Base-by-base conservation (phyloP, 2,329 filamentous ascomycete genomes). In the Pseudogymnoascus sp. region DNA sequence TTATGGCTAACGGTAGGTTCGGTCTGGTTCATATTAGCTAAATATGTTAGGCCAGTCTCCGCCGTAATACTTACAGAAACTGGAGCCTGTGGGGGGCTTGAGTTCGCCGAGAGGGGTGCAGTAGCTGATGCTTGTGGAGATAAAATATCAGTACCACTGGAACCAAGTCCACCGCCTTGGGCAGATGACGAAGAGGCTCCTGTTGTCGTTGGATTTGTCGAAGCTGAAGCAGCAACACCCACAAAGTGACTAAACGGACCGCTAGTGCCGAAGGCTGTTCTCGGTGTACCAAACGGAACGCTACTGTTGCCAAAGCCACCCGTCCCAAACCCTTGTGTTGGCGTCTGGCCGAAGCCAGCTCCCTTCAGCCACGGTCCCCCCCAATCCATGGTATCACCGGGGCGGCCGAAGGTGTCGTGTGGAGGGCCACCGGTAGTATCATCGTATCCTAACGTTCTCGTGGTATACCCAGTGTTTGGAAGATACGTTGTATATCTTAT, bases 371-470 rank as follows among this genome's bases (percentile, higher is more conserved):
- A 56, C 28, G 49, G 49, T 18, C 11, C 18, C 3, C 49, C 49
- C 49, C n/a, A 34, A 21, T 56, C 49, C 49, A 56, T 56, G 28
- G 5, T 56, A 34, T 56, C 49, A 34, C 9, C 4, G 8, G 28
- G 2, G 9, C 28, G 49, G 25, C 46, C 46, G 46, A 53, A 53
- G 25, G 14, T 4, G 6, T 49, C 43, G 12, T 28, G 9, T 53
- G 46, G n/a, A 12, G 25, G 23, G 14, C 3, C 6, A 31, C 46
- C 46, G 8, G 25, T 18, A 28, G 46, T 53, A 31, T 31, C 25
- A 31, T 53, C 25, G n/a, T 53, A 53, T 31, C 46, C 46, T 16
- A 53, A 53, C 46, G 46, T 53, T 53, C 25, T 53, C n/a, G 46
- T 53, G 8, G 46, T 53, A 14, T 53, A 53, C 25, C 46, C 46